Evolutionary conservation across 164 flowering plant genomes (phyloP).

Genomic region (Berberis thunbergii): DNA sequence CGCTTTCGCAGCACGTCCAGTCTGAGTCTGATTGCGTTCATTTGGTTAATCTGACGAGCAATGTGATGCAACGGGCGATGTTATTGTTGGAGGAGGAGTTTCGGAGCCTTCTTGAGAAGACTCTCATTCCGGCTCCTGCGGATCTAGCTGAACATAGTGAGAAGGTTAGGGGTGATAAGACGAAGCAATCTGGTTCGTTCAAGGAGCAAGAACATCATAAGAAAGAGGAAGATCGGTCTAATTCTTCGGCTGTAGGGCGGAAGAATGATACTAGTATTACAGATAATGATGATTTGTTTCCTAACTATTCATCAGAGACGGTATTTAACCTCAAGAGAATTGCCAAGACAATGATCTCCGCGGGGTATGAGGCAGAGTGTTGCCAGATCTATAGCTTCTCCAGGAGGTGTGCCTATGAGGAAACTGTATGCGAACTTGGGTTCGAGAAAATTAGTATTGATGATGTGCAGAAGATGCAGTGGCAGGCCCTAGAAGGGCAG

Average conservation of each 20-base stretch:
- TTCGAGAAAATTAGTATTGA: slow-evolving; percentile 49
- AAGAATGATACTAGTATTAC: slow-evolving; percentile 5
- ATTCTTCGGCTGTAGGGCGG: not conserved
- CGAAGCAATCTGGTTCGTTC: not conserved
- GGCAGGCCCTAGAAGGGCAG: slow-evolving; percentile 64
- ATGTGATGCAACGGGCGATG: slow-evolving; percentile 49
- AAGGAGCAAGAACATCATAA: not conserved
- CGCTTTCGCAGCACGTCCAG: slow-evolving; percentile 1
- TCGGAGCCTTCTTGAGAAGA: slow-evolving; percentile 37
- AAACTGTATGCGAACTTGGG: slow-evolving; percentile 31
- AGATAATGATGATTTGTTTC: slow-evolving; percentile 15
- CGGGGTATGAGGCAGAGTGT: slow-evolving; percentile 66
- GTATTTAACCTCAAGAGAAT: slow-evolving; percentile 29
- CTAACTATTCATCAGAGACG: slow-evolving; percentile 32
- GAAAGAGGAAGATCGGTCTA: too few relatives aligned
- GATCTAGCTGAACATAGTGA: not conserved
- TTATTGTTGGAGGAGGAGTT: slow-evolving; percentile 57
- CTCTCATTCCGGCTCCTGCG: not conserved
- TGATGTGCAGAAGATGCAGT: slow-evolving; percentile 59
- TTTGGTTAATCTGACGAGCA: slow-evolving; percentile 22
- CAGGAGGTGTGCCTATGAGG: slow-evolving; percentile 34
- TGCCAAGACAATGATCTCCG: slow-evolving; percentile 42
- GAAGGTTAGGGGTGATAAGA: too few relatives aligned
- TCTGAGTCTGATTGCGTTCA: slow-evolving; percentile 1
- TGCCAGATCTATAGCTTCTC: slow-evolving; percentile 33